These are phyloP conservation scores for Penicillium manginii DNA, from an alignment of 495 filamentous ascomycete species.

Conservation along the genomic window DNA sequence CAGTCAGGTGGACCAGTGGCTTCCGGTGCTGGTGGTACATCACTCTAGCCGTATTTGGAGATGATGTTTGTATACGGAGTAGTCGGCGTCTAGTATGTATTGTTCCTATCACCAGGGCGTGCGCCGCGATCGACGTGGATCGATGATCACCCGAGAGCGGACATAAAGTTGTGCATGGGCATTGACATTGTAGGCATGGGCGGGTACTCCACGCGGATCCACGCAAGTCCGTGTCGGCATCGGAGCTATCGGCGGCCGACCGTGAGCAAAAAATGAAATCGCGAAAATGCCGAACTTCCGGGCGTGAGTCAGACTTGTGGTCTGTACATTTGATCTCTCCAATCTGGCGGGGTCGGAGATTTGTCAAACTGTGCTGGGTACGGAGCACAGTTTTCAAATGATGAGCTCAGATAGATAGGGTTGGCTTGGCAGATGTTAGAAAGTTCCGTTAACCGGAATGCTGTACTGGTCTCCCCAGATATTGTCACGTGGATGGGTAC, in stretches of 20 bases:
- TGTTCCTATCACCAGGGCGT: background rate
- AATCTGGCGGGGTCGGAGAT: background rate
- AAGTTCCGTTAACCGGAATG: too few relatives aligned
- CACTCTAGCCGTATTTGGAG: too few relatives aligned
- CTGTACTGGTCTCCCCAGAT: too few relatives aligned
- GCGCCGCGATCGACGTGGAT: background rate
- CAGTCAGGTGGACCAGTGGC: background rate
- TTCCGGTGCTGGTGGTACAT: too few relatives aligned
- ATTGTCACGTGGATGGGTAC: too few relatives aligned
- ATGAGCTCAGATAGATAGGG: too few relatives aligned
- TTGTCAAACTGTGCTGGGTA: too few relatives aligned
- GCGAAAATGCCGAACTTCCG: background rate
- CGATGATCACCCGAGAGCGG: conserved; percentile 1
- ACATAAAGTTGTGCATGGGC: conserved; percentile 4
- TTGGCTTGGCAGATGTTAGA: too few relatives aligned
- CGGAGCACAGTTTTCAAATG: too few relatives aligned
- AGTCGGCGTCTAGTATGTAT: too few relatives aligned
- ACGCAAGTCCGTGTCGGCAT: background rate
- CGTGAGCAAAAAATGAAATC: background rate
- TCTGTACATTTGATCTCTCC: background rate
- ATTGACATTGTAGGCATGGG: too few relatives aligned
- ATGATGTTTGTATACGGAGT: too few relatives aligned
- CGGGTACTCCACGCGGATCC: background rate
- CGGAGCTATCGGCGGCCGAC: background rate
- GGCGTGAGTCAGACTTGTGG: background rate